These are phyloP conservation scores for Annulohypoxylon nitens DNA, from an alignment of 495 filamentous ascomycete genomes.

Conservation along the genomic window DNA sequence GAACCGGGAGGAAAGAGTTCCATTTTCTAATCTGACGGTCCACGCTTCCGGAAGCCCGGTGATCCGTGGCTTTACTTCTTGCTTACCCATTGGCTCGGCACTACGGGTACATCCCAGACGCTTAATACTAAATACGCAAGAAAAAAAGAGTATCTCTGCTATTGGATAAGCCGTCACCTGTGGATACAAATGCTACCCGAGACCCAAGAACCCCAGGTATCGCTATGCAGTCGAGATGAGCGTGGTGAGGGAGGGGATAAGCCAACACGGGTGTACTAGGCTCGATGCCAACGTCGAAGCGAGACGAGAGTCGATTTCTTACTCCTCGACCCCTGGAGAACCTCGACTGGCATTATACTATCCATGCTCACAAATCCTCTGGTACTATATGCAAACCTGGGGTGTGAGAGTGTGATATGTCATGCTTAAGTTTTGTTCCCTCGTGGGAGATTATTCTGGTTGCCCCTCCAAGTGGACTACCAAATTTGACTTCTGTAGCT, in stretches of 20 bases:
- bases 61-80: slow-evolving; percentile 9
- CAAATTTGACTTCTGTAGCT: slow-evolving; percentile 3
- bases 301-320: slow-evolving; percentile 7
- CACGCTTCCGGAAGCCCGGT: slow-evolving; percentile 37
- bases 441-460: not conserved
- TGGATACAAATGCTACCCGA: slow-evolving; percentile 13
- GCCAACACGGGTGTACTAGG: slow-evolving; percentile 17
- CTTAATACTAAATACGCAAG: slow-evolving; percentile 6
- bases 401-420: slow-evolving; percentile 29
- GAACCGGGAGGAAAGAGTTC: slow-evolving; percentile 32
- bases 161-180: slow-evolving; percentile 21
- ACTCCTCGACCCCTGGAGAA: slow-evolving; percentile 10
- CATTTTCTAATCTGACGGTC: slow-evolving; percentile 38
- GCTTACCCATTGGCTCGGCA: slow-evolving; percentile 28
- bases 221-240: slow-evolving; percentile 17
- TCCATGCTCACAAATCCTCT: slow-evolving; percentile 27
- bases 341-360: slow-evolving; percentile 11
- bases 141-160: slow-evolving; percentile 8
- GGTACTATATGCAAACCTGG: slow-evolving; percentile 20
- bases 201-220: slow-evolving; percentile 2
- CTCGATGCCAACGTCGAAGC: not conserved
- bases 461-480: slow-evolving; percentile 8
- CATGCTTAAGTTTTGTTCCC: slow-evolving; percentile 25
- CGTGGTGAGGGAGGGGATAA: slow-evolving; percentile 23
- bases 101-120: slow-evolving; percentile 26